Percentiles rank a stretch among this genome's conserved stretches.
Evolutionary conservation across 306 rosid genomes (phyloP).

Genomic region (Ochetophila trinervis): DNA sequence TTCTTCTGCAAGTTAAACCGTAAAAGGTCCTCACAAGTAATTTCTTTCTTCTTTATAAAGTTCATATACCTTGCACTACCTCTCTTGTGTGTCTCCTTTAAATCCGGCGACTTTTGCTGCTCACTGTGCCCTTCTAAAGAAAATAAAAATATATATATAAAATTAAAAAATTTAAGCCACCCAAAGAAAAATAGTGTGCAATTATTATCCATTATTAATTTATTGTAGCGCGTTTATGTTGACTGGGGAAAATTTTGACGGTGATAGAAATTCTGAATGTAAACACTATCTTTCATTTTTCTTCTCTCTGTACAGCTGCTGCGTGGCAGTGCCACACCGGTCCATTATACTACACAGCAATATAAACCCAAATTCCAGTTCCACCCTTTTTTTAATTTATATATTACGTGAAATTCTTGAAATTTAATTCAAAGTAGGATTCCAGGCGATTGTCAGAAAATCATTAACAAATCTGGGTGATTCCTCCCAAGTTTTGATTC

Average conservation of each 20-base stretch:
- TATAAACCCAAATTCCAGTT: constrained; percentile 11
- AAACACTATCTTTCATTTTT: background rate
- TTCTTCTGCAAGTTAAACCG: constrained; percentile 43
- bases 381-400: background rate
- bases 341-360: no score
- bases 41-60: constrained; percentile 23
- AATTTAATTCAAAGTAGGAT: constrained; percentile 30
- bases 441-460: constrained; percentile 40
- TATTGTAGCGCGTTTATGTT: background rate
- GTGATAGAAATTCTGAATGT: constrained; percentile 10
- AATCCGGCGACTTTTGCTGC: constrained; percentile 44
- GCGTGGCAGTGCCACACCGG: no score
- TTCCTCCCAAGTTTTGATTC: constrained; percentile 29
- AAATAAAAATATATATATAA: background rate
- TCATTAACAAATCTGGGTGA: constrained; percentile 39
- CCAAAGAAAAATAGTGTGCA: constrained; percentile 1
- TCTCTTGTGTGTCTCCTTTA: constrained; percentile 24
- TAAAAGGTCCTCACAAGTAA: constrained; percentile 4
- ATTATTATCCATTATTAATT: constrained; percentile 6
- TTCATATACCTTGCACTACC: constrained; percentile 12
- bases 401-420: constrained; percentile 10
- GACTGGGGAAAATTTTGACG: constrained; percentile 7
- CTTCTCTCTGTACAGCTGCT: no score
- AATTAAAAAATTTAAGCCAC: background rate
- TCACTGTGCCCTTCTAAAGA: constrained; percentile 1